Evolutionary conservation across 148 eudicot species (phyloP).

Genomic region (Diospyros lotus): DNA sequence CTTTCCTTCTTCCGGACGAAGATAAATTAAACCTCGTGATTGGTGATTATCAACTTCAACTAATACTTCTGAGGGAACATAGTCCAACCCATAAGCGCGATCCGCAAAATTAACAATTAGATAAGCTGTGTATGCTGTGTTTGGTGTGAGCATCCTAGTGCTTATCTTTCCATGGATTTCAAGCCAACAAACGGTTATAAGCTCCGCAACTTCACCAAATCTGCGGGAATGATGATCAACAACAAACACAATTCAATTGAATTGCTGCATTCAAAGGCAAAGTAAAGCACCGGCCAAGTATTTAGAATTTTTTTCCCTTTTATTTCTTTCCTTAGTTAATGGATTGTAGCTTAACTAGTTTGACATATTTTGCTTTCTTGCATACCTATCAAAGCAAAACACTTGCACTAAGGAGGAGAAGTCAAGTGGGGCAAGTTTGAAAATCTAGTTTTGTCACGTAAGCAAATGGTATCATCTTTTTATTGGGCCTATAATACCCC

Average conservation of each 20-base stretch:
- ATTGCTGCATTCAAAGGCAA: background rate
- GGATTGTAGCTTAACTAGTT: too few relatives aligned
- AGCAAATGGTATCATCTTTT: too few relatives aligned
- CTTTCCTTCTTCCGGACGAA: conserved; percentile 14
- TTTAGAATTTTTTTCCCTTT: too few relatives aligned
- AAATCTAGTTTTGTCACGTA: too few relatives aligned
- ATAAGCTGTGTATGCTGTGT: conserved; percentile 52
- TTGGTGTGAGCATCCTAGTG: conserved; percentile 26
- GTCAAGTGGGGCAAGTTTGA: too few relatives aligned
- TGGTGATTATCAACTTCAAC: conserved; percentile 28
- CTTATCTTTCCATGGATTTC: conserved; percentile 41
- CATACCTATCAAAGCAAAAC: too few relatives aligned
- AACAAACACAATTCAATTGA: background rate
- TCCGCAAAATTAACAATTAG: conserved; percentile 38
- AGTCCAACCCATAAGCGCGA: conserved; percentile 56
- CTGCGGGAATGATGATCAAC: conserved; percentile 19
- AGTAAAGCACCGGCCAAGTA: background rate
- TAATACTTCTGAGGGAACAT: conserved; percentile 40
- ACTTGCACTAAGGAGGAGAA: background rate
- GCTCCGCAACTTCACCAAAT: conserved; percentile 48
- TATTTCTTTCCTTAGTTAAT: too few relatives aligned
- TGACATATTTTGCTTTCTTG: too few relatives aligned
- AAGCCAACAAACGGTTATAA: conserved; percentile 54
- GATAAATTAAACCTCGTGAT: conserved; percentile 23
- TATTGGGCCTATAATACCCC: background rate